These are phyloP conservation scores for Hypoxylon fuscum DNA, from an alignment of 495 filamentous ascomycete genomes.

Conservation along the genomic window DNA sequence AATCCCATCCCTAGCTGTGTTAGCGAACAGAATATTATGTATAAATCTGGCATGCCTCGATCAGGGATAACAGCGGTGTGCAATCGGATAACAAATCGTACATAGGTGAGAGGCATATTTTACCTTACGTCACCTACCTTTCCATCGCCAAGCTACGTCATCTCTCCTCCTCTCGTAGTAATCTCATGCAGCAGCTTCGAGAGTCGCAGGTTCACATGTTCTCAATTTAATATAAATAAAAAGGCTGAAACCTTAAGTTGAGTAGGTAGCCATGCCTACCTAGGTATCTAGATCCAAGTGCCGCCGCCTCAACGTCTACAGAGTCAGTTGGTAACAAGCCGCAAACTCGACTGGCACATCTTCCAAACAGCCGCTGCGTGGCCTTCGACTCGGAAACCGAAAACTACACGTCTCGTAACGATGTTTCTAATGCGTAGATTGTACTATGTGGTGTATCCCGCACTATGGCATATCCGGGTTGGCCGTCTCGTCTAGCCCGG, in stretches of 20 bases:
- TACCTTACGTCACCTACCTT: too few relatives aligned
- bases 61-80: too few relatives aligned
- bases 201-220: slow-evolving; percentile 23
- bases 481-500: slow-evolving; percentile 17
- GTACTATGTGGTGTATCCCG: slow-evolving; percentile 1
- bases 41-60: too few relatives aligned
- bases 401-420: neutral
- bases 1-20: too few relatives aligned
- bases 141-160: slow-evolving; percentile 24
- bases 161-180: slow-evolving; percentile 16
- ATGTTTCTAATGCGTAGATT: slow-evolving; percentile 3
- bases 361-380: neutral
- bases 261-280: neutral
- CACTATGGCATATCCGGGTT: slow-evolving; percentile 19
- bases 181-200: slow-evolving; percentile 1
- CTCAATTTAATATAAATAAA: slow-evolving; percentile 1
- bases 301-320: neutral
- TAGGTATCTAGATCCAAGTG: slow-evolving; percentile 1
- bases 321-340: neutral
- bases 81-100: too few relatives aligned
- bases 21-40: too few relatives aligned
- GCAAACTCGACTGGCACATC: neutral
- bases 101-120: neutral
- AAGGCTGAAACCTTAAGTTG: neutral
- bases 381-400: too few relatives aligned